These are phyloP conservation scores for Actinomortierella ambigua DNA, from an alignment of 371 early-diverging fungal species.

Conservation along the genomic window DNA sequence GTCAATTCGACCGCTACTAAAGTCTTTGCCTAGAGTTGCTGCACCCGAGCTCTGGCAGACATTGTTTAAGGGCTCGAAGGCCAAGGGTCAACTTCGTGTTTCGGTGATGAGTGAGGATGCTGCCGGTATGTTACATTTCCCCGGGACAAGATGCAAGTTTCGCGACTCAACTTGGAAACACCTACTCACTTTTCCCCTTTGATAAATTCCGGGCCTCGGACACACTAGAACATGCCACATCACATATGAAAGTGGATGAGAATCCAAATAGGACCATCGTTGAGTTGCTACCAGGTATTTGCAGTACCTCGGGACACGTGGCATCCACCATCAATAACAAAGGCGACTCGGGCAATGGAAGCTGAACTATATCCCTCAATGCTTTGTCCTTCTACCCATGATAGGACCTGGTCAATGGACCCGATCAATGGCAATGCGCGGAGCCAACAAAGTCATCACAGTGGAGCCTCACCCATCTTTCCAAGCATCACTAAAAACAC, in stretches of 20 bases:
- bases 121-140: conserved; percentile 17
- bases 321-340: neutral
- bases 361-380: too few relatives aligned
- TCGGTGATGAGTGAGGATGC: conserved; percentile 33
- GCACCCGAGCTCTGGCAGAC: conserved; percentile 22
- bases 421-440: conserved; percentile 35
- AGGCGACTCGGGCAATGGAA: neutral
- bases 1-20: conserved; percentile 8
- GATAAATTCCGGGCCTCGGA: too few relatives aligned
- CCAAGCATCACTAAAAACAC: conserved; percentile 20
- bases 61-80: conserved; percentile 25
- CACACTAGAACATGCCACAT: conserved; percentile 8
- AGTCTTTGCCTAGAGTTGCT: conserved; percentile 24
- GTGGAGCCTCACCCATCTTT: conserved; percentile 19
- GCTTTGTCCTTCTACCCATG: too few relatives aligned
- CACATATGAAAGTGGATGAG: conserved; percentile 12
- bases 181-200: too few relatives aligned
- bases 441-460: conserved; percentile 32
- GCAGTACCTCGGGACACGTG: too few relatives aligned
- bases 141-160: too few relatives aligned
- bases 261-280: conserved; percentile 24
- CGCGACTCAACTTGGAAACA: too few relatives aligned
- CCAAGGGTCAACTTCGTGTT: conserved; percentile 24
- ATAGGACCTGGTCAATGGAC: conserved; percentile 43
- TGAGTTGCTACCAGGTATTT: conserved; percentile 39